phyloP scores from a whole-genome alignment of 176 grass and related monocot genomes.

The Ampelocalamus luodianensis region DNA sequence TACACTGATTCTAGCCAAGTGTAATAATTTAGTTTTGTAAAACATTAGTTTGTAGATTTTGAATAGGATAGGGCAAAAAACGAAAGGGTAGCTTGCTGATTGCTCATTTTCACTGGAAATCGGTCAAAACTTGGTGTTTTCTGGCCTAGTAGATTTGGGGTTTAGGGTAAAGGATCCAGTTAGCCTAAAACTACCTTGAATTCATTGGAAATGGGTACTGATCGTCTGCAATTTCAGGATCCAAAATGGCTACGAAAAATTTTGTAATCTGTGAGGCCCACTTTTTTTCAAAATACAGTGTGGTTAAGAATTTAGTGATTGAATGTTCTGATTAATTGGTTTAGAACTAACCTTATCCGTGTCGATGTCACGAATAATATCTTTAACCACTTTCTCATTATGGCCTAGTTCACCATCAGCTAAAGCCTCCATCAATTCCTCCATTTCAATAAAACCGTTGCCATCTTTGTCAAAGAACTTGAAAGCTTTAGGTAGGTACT shows the following conservation, averaged over 20 bases:
- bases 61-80: neutral
- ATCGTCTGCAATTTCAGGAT: neutral
- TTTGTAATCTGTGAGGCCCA: neutral
- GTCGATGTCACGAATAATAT: constrained; percentile 76
- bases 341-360: constrained; percentile 64
- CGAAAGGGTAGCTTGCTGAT: neutral
- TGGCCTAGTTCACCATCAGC: constrained; percentile 63
- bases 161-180: neutral
- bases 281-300: constrained; percentile 1
- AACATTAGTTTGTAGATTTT: constrained; percentile 21
- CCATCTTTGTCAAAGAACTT: constrained; percentile 86
- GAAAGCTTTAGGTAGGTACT: constrained; percentile 80
- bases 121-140: neutral
- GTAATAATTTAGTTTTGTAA: constrained; percentile 10
- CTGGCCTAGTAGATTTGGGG: neutral
- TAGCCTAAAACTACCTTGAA: neutral
- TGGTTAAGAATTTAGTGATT: neutral
- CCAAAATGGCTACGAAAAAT: constrained; percentile 17
- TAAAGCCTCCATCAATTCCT: constrained; percentile 80
- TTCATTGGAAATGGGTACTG: constrained; percentile 11
- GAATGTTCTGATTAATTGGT: constrained; percentile 32
- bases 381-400: constrained; percentile 65
- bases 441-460: constrained; percentile 77
- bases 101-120: constrained; percentile 27
- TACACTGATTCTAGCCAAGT: neutral